A percentile compares a stretch with the other conserved stretches of the same genome.
These are phyloP conservation scores for Graphium sp. DNA, from an alignment of 2,329 filamentous ascomycete species.

Conservation along the genomic window DNA sequence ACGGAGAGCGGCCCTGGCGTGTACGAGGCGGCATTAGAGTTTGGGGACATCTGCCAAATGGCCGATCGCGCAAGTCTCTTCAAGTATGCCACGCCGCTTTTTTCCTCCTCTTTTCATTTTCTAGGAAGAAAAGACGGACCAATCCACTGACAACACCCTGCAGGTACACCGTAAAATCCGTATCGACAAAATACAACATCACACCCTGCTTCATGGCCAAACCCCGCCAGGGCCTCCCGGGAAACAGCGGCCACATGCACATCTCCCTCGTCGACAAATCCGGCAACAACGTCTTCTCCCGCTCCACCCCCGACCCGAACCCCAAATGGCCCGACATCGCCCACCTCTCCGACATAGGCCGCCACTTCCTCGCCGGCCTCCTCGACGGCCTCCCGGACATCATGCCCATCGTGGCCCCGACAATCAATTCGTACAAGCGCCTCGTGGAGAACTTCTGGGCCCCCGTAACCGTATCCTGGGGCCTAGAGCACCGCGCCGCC, in stretches of 20 bases:
- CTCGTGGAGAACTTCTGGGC: constrained; percentile 99
- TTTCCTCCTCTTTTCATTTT: too few relatives aligned
- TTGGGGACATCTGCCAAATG: constrained; percentile 75
- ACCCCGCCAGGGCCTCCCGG: constrained; percentile 74
- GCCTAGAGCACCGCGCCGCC: constrained; percentile 83
- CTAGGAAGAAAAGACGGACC: not conserved
- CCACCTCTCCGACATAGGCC: constrained; percentile 70
- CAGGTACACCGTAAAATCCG: constrained; percentile 72
- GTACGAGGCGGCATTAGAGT: constrained; percentile 88
- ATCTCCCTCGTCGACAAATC: constrained; percentile 66
- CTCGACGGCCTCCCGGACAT: constrained; percentile 81
- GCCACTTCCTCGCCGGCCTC: constrained; percentile 84
- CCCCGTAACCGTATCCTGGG: constrained; percentile 94
- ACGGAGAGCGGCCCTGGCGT: constrained; percentile 89
- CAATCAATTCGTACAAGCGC: constrained; percentile 94
- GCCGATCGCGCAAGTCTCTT: constrained; percentile 84
- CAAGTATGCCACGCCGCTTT: constrained; percentile 39
- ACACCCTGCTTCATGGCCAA: constrained; percentile 99
- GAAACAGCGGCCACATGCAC: constrained; percentile 94
- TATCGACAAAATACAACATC: constrained; percentile 75
- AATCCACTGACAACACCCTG: not conserved
- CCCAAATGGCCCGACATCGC: constrained; percentile 60
- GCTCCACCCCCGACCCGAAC: constrained; percentile 53
- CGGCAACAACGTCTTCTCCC: constrained; percentile 73
- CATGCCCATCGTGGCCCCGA: constrained; percentile 90